Evolutionary conservation across 805 yeast genomes (phyloP), one percentile per base, ranked within the genome.

Genomic region (Tetrapisispora pingtungensis): DNA sequence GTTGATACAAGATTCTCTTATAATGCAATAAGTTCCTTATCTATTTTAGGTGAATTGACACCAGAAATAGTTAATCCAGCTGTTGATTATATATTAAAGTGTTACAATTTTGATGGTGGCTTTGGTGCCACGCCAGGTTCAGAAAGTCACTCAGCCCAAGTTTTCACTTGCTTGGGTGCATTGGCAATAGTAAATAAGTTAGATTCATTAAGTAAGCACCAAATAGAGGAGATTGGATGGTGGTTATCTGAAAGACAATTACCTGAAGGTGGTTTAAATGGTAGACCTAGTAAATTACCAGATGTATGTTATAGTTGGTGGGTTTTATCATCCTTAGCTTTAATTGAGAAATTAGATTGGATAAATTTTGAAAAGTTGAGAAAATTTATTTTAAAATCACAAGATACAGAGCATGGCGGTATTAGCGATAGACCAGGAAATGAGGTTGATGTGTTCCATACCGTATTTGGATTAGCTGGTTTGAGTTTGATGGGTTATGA

Each of bases 301-400:
- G 99, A 93, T 63, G 96, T 86, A n/a, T 93, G 99, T 60, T 93
- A 93, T 61, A 80, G 93, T 54, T 93, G 97, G 96, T 93, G 99
- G 99, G 95, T 88, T 10, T 61, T 88, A 19, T 81, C 94, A 1
- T 74, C 87, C 2, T 64, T 89, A 46, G 73, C 83, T 0, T 79
- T 86, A 32, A 68, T 90, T 18, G 75, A 68, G 0, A 78, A 75
- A 49, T 61, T 79, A 17, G 75, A 84, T 50, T 88, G 95, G 88
- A 82, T 93, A n/a, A 81, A 86, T 56, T 70, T 69, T 26, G 71
- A 65, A 4, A 77, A 74, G 52, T 66, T 93, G 45, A 72, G 73
- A 42, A 61, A 65, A 2, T 93, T 88, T 57, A 88, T 93, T 4
- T 63, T 90, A 33, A 57, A 61, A 2, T 80, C 93, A 39, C 98